Conservation (phyloP, 2,329 filamentous ascomycete genomes). For the Ophiocordyceps robertsii region DNA sequence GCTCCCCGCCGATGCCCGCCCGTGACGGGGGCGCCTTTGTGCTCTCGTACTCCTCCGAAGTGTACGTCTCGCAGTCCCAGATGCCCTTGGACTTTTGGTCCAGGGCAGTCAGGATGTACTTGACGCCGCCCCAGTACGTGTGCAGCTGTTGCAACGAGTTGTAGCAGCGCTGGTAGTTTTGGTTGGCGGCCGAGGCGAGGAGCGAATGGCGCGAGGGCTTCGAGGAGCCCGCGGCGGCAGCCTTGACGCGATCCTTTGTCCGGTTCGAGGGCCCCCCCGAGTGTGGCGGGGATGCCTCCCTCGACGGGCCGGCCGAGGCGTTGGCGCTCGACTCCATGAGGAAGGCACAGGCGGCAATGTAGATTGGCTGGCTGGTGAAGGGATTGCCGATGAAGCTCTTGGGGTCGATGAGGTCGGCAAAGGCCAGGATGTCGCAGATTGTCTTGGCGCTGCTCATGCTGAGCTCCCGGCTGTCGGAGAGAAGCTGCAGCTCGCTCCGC, state of each 20-base stretch:
- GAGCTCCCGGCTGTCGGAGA: constrained; percentile 66
- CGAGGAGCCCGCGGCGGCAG: constrained; percentile 9
- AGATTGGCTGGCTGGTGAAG: constrained; percentile 82
- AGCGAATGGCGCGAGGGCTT: constrained; percentile 55
- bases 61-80: constrained; percentile 59
- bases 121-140: constrained; percentile 73
- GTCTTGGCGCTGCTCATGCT: constrained; percentile 87
- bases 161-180: constrained; percentile 81
- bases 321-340: constrained; percentile 68
- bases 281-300: constrained; percentile 32
- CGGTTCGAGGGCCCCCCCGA: neutral
- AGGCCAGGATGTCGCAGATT: constrained; percentile 77
- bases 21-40: constrained; percentile 37
- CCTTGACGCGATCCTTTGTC: constrained; percentile 4
- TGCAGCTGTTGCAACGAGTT: constrained; percentile 72
- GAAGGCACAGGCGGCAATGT: constrained; percentile 82
- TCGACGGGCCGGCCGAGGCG: constrained; percentile 45
- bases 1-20: constrained; percentile 20
- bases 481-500: constrained; percentile 51
- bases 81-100: constrained; percentile 83
- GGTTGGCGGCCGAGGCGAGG: constrained; percentile 66
- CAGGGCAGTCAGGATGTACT: constrained; percentile 74
- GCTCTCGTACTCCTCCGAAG: constrained; percentile 64
- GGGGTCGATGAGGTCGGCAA: constrained; percentile 73
- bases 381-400: constrained; percentile 81